phyloP scores from a whole-genome alignment of 192 early-diverging fungal species.

The Funneliformis geosporum region DNA sequence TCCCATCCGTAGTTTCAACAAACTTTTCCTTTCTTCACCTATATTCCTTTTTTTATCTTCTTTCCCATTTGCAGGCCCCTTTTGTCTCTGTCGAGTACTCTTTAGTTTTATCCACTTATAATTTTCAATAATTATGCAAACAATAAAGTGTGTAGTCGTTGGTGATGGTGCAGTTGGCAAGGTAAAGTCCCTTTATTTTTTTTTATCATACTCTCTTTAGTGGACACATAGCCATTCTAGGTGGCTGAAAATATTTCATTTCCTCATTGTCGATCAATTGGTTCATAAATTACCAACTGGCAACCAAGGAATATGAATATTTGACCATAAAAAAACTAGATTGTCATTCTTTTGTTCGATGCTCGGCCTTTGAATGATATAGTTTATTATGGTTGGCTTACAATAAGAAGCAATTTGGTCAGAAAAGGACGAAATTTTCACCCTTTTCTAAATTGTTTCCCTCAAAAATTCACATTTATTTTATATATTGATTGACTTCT shows the following conservation, averaged over 20 bases:
- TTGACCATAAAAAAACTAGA: not conserved
- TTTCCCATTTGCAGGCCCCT: not conserved
- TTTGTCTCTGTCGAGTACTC: not conserved
- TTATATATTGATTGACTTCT: not conserved
- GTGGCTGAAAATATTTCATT: not conserved
- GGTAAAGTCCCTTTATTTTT: constrained; percentile 41
- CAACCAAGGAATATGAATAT: not conserved
- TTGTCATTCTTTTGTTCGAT: not conserved
- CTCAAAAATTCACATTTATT: not conserved
- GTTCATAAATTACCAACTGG: not conserved
- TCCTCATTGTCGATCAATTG: not conserved
- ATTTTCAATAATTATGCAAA: constrained; percentile 59
- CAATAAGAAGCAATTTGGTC: too few relatives aligned
- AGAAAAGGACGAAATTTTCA: too few relatives aligned
- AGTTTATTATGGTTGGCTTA: not conserved
- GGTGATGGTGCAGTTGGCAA: constrained; percentile 78
- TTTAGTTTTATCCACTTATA: not conserved
- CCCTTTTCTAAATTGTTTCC: too few relatives aligned
- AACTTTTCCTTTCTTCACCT: not conserved
- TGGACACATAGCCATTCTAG: not conserved
- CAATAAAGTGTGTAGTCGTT: constrained; percentile 80
- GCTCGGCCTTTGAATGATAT: not conserved
- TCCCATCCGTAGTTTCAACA: not conserved
- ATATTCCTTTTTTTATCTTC: not conserved
- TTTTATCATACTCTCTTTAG: not conserved